phyloP scores from a whole-genome alignment of 306 rosid species.

The Vigna unguiculata region DNA sequence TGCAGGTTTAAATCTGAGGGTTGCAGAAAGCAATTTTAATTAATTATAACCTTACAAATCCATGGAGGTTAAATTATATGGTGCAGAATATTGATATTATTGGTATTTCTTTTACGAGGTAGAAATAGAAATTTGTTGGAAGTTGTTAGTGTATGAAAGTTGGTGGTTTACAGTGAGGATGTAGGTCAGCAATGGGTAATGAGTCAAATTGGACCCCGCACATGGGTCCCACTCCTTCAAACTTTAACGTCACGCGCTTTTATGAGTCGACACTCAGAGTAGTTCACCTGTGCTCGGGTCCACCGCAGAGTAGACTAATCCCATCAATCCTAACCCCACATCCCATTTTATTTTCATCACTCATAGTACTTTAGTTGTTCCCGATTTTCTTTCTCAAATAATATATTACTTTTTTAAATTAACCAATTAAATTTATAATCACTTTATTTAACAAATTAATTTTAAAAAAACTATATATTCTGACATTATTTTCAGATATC shows the following conservation, averaged over 20 bases:
- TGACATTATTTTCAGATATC: no score
- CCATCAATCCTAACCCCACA: background rate
- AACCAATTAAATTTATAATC: no score
- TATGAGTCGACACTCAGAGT: conserved; percentile 30
- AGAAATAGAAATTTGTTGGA: background rate
- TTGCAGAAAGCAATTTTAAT: no score
- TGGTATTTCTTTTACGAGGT: background rate
- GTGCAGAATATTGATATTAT: no score
- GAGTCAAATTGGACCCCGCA: conserved; percentile 24
- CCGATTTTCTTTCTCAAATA: no score
- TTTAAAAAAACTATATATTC: no score
- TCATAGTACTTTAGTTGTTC: no score
- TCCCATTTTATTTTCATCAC: background rate
- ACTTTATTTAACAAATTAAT: no score
- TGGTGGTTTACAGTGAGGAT: conserved; percentile 48
- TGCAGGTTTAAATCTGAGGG: no score
- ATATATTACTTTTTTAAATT: no score
- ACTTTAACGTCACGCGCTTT: conserved; percentile 28
- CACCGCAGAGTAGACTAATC: background rate
- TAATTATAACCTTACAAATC: no score
- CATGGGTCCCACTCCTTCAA: conserved; percentile 42
- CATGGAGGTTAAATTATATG: no score
- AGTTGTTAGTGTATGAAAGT: background rate
- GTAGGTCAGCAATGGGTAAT: background rate
- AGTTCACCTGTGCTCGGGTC: background rate